phyloP scores from a whole-genome alignment of 768 basidiomycete species.

The Rhizopogon roseolus region DNA sequence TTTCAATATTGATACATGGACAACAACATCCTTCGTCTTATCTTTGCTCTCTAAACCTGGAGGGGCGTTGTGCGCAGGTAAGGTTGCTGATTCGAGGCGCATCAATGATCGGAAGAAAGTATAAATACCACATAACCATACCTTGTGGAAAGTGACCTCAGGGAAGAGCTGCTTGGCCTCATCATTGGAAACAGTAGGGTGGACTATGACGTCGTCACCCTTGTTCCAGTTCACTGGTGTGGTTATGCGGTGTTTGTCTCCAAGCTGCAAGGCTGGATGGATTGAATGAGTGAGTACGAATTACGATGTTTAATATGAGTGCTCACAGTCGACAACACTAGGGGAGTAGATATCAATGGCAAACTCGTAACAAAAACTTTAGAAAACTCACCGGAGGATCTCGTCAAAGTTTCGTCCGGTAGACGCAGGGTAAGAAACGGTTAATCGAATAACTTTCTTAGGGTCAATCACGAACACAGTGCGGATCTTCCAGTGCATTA shows the following conservation, averaged over 20 bases:
- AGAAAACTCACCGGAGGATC: conserved; percentile 44
- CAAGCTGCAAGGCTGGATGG: conserved; percentile 72
- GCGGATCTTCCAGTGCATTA: conserved; percentile 57
- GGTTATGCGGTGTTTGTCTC: conserved; percentile 78
- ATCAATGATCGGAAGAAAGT: background rate
- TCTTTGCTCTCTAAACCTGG: conserved; percentile 15
- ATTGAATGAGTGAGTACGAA: background rate
- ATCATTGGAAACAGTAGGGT: conserved; percentile 76
- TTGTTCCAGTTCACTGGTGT: conserved; percentile 96
- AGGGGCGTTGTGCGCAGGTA: conserved; percentile 84
- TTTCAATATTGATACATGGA: background rate
- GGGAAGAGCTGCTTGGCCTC: conserved; percentile 93
- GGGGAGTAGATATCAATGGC: background rate
- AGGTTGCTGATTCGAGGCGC: conserved; percentile 40
- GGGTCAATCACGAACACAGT: conserved; percentile 98
- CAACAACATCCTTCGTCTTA: background rate
- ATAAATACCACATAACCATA: conserved; percentile 23
- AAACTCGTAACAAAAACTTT: conserved; percentile 3
- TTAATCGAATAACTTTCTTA: conserved; percentile 89
- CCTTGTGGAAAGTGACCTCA: conserved; percentile 73
- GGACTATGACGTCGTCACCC: conserved; percentile 92
- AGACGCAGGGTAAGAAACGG: conserved; percentile 88
- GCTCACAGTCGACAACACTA: conserved; percentile 70
- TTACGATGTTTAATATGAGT: conserved; percentile 7
- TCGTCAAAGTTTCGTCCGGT: conserved; percentile 92